These are phyloP conservation scores for Thymus quinquecostatus DNA, from an alignment of 257 asterid species.

Conservation along the genomic window DNA sequence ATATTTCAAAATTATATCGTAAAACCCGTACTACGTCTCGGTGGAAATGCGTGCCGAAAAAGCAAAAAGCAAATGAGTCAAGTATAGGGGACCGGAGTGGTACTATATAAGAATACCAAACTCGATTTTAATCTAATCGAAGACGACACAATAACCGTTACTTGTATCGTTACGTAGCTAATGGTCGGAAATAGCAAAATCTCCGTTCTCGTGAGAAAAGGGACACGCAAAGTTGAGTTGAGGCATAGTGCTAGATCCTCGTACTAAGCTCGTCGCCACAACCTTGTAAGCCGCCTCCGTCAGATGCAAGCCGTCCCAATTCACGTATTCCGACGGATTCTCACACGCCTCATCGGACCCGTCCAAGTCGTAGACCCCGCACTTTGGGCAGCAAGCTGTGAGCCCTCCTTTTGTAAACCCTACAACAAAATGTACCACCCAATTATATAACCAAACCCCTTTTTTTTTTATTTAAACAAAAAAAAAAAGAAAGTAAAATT, in stretches of 20 bases:
- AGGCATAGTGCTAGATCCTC: conserved; percentile 32
- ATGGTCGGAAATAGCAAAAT: neutral
- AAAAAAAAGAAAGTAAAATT: neutral
- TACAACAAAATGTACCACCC: neutral
- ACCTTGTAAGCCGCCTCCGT: conserved; percentile 46
- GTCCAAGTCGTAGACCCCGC: conserved; percentile 35
- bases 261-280: conserved; percentile 29
- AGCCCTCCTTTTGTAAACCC: conserved; percentile 33
- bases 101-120: too few species aligned
- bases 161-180: neutral
- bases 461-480: too few species aligned
- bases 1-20: too few species aligned
- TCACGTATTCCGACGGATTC: conserved; percentile 34
- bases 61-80: too few species aligned
- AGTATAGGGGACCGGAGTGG: too few species aligned
- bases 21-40: too few species aligned
- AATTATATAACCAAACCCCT: too few species aligned
- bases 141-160: too few species aligned
- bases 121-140: too few species aligned
- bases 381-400: conserved; percentile 49
- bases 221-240: neutral
- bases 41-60: too few species aligned
- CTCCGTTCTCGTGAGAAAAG: too few species aligned
- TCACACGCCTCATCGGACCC: conserved; percentile 24
- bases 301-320: conserved; percentile 51